Evolutionary conservation across 2,329 filamentous ascomycete species (phyloP).

Genomic region (Penicillium crustosum): DNA sequence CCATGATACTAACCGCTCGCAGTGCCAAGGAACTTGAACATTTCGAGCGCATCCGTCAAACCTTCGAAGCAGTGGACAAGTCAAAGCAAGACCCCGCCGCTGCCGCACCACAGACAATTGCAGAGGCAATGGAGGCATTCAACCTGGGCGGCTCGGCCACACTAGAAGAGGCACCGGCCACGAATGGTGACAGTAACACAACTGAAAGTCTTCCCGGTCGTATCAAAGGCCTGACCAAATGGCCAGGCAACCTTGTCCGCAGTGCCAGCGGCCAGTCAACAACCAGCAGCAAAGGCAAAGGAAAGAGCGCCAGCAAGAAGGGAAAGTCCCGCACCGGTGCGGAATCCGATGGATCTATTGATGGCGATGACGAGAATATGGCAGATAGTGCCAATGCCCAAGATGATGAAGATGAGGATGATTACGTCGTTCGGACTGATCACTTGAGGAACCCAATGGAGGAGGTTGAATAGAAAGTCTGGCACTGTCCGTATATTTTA

Average conservation of each 20-base stretch:
- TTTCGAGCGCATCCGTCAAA: conserved; percentile 78
- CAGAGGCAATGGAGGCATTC: conserved; percentile 40
- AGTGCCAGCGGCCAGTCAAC: conserved; percentile 33
- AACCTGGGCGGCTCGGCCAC: conserved; percentile 21
- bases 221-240: conserved; percentile 36
- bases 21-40: conserved; percentile 88
- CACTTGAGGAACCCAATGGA: conserved; percentile 3
- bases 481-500: not conserved
- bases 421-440: conserved; percentile 10
- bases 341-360: conserved; percentile 35
- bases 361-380: conserved; percentile 31
- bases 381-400: conserved; percentile 20
- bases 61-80: conserved; percentile 68
- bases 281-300: conserved; percentile 30
- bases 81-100: conserved; percentile 39
- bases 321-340: conserved; percentile 39
- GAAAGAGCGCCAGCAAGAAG: conserved; percentile 32
- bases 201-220: conserved; percentile 22
- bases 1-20: conserved; percentile 26
- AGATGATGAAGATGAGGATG: conserved; percentile 30
- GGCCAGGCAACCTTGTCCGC: conserved; percentile 27
- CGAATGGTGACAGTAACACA: conserved; percentile 27
- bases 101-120: conserved; percentile 36
- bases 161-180: conserved; percentile 23
- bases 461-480: conserved; percentile 1